Percentiles rank a stretch among this genome's conserved stretches.
Conservation (phyloP, 2,329 filamentous ascomycete genomes). For the Aspergillus fructus region DNA sequence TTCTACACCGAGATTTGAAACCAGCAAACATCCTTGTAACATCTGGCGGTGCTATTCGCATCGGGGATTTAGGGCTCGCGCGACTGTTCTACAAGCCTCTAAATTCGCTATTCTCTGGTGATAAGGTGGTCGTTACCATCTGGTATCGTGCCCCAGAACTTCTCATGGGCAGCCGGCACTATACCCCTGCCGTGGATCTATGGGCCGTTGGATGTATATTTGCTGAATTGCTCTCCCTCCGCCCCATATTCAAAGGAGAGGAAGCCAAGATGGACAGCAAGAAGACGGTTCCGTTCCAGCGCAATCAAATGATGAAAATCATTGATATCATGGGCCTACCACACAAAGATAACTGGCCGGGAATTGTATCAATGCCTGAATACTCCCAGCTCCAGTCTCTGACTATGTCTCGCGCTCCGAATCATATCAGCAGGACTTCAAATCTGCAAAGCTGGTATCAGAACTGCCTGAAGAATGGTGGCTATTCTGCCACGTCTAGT, state of each 20-base stretch:
- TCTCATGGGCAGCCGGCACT: constrained; percentile 88
- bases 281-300: constrained; percentile 94
- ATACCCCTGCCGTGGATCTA: constrained; percentile 93
- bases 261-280: constrained; percentile 99
- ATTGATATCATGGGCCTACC: constrained; percentile 94
- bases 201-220: constrained; percentile 99
- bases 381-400: constrained; percentile 66
- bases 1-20: constrained; percentile 93
- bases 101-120: constrained; percentile 85
- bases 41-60: constrained; percentile 83
- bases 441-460: constrained; percentile 79
- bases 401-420: constrained; percentile 42
- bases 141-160: constrained; percentile 98
- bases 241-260: constrained; percentile 97
- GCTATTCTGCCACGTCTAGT: constrained; percentile 50
- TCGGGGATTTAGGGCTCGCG: constrained; percentile 89
- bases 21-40: constrained; percentile 99
- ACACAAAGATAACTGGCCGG: constrained; percentile 83
- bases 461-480: constrained; percentile 62
- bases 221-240: constrained; percentile 82
- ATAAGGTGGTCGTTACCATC: constrained; percentile 98
- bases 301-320: constrained; percentile 99
- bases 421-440: constrained; percentile 53
- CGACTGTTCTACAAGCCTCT: constrained; percentile 92
- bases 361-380: constrained; percentile 82